A percentile compares a stretch with the other conserved stretches of the same genome.
These are phyloP conservation scores for Abrus precatorius DNA, from an alignment of 306 rosid genomes.

Conservation along the genomic window DNA sequence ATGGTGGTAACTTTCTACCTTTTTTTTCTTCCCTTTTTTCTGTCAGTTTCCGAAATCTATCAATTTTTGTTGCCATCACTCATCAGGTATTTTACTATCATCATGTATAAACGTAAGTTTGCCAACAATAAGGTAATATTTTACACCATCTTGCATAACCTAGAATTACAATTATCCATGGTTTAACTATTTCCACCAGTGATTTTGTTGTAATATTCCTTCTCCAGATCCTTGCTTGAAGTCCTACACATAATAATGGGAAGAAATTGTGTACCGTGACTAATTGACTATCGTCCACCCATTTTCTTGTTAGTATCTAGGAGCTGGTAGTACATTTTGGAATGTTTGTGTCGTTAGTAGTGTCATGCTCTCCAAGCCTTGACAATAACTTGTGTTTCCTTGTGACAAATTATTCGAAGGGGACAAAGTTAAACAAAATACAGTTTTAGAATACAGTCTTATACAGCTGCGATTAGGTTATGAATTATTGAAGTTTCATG, in stretches of 20 bases:
- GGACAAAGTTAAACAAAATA: slow-evolving; percentile 20
- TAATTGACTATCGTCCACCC: background rate
- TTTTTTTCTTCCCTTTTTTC: background rate
- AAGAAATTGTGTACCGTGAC: slow-evolving; percentile 1
- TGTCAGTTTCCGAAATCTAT: background rate
- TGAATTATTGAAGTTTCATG: background rate
- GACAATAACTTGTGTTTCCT: background rate
- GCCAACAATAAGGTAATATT: background rate
- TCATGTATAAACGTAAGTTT: background rate
- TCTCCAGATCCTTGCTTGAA: slow-evolving; percentile 23
- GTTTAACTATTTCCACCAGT: slow-evolving; percentile 12
- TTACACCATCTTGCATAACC: background rate
- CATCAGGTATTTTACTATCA: background rate
- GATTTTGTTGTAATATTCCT: slow-evolving; percentile 32
- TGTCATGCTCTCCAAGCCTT: slow-evolving; percentile 11
- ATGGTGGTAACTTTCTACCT: background rate
- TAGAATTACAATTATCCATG: slow-evolving; percentile 23
- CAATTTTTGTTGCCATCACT: background rate
- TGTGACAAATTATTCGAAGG: slow-evolving; percentile 18
- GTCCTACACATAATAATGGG: slow-evolving; percentile 15
- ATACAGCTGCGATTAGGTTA: background rate
- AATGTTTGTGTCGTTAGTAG: background rate
- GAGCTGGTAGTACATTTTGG: background rate
- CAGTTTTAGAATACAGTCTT: background rate
- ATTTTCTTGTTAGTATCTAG: background rate